A percentile compares a stretch with the other conserved stretches of the same genome.
Conservation (phyloP, 2,329 filamentous ascomycete genomes). For the Paraphaeosphaeria minitans region DNA sequence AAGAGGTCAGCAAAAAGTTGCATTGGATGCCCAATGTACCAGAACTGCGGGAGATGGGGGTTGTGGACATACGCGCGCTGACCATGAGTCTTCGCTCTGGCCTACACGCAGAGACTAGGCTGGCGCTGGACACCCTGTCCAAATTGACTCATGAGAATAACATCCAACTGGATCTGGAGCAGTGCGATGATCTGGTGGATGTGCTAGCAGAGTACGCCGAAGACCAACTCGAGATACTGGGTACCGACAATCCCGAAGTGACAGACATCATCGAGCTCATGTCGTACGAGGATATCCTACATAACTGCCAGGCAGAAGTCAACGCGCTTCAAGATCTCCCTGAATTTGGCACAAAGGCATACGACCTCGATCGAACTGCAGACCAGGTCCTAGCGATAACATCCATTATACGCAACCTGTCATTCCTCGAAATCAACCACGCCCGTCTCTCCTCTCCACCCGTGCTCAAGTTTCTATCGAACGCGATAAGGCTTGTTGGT, state of each 20-base stretch:
- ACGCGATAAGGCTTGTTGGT: conserved; percentile 82
- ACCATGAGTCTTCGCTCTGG: conserved; percentile 90
- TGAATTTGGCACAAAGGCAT: conserved; percentile 74
- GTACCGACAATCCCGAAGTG: conserved; percentile 81
- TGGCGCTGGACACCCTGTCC: conserved; percentile 84
- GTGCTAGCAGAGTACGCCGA: conserved; percentile 89
- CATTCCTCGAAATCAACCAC: conserved; percentile 82
- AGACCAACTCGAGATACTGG: conserved; percentile 82
- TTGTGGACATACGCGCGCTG: conserved; percentile 87
- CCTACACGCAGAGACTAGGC: conserved; percentile 84
- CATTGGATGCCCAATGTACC: conserved; percentile 77
- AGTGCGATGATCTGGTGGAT: conserved; percentile 80
- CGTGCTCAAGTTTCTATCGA: conserved; percentile 82
- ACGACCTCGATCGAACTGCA: conserved; percentile 83
- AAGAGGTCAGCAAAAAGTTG: conserved; percentile 71
- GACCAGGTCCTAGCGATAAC: conserved; percentile 89
- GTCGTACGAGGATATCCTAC: conserved; percentile 85
- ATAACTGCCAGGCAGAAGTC: conserved; percentile 76
- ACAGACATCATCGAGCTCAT: conserved; percentile 83
- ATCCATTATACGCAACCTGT: conserved; percentile 89
- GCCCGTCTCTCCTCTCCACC: conserved; percentile 72
- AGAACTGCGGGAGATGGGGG: conserved; percentile 74
- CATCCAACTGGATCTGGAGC: conserved; percentile 40
- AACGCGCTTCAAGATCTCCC: conserved; percentile 73
- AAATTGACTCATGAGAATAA: conserved; percentile 63